Percentiles rank a stretch among this genome's conserved stretches.
phyloP scores from a whole-genome alignment of 2,329 filamentous ascomycete genomes.

The Phaeosphaeria sp. region DNA sequence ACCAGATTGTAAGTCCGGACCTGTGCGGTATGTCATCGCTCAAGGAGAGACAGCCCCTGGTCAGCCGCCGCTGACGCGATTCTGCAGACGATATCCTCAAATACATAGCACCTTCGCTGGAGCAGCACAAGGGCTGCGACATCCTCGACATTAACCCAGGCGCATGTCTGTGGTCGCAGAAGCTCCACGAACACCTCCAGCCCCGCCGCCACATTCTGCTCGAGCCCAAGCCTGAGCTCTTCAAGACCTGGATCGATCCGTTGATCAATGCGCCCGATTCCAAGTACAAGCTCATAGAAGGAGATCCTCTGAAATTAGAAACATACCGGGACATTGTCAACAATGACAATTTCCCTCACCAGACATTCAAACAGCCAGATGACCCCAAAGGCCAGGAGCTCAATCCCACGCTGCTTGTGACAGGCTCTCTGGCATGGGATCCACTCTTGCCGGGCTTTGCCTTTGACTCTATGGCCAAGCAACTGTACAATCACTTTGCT shows the following conservation, averaged over 20 bases:
- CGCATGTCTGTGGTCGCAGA: slow-evolving; percentile 76
- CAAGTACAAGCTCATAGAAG: slow-evolving; percentile 55
- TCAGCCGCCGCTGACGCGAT: slow-evolving; percentile 11
- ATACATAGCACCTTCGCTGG: slow-evolving; percentile 72
- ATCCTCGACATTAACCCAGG: slow-evolving; percentile 89
- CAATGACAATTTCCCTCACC: slow-evolving; percentile 61
- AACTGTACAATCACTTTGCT: slow-evolving; percentile 69
- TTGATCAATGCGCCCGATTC: slow-evolving; percentile 49
- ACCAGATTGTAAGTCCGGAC: slow-evolving; percentile 52
- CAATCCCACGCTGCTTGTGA: slow-evolving; percentile 75
- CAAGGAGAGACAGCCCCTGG: slow-evolving; percentile 2
- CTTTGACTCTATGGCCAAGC: slow-evolving; percentile 63
- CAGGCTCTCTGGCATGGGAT: slow-evolving; percentile 44
- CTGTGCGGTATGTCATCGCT: slow-evolving; percentile 52
- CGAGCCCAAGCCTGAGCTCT: slow-evolving; percentile 64
- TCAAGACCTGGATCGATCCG: slow-evolving; percentile 53
- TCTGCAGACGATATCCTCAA: slow-evolving; percentile 69
- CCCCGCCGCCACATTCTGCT: slow-evolving; percentile 85
- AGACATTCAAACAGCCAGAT: slow-evolving; percentile 52
- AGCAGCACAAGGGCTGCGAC: slow-evolving; percentile 77
- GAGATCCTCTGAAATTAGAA: slow-evolving; percentile 28
- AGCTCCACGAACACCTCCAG: slow-evolving; percentile 74
- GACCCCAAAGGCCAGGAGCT: slow-evolving; percentile 54
- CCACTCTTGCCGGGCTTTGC: slow-evolving; percentile 53
- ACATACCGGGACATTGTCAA: slow-evolving; percentile 61